Percentiles rank a stretch among this genome's conserved stretches.
phyloP scores from a whole-genome alignment of 768 basidiomycete species.

The Leucogyrophana mollusca region DNA sequence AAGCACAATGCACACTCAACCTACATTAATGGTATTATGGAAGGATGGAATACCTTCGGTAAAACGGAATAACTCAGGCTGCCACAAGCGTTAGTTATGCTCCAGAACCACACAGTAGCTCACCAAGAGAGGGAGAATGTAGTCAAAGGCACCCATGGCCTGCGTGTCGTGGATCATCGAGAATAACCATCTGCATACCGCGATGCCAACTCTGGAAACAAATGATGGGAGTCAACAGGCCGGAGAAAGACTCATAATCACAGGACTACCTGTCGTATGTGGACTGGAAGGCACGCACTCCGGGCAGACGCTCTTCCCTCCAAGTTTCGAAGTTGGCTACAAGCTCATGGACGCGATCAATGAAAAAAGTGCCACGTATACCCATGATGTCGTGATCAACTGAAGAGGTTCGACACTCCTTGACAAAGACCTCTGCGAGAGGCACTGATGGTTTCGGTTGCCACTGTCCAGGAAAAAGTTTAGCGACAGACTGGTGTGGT shows the following conservation, averaged over 20 bases:
- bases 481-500: background rate
- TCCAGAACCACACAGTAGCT: constrained; percentile 16
- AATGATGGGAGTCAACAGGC: background rate
- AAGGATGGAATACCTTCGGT: constrained; percentile 50
- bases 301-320: constrained; percentile 69
- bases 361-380: constrained; percentile 63
- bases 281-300: constrained; percentile 78
- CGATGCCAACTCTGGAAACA: constrained; percentile 52
- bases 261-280: constrained; percentile 73
- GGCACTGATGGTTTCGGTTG: constrained; percentile 61
- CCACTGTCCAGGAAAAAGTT: constrained; percentile 42
- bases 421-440: constrained; percentile 59
- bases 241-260: background rate
- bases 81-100: constrained; percentile 5
- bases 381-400: constrained; percentile 73
- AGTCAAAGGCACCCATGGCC: constrained; percentile 75
- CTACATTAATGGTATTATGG: background rate
- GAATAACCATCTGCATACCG: constrained; percentile 77
- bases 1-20: constrained; percentile 1
- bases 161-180: constrained; percentile 74
- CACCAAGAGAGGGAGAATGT: constrained; percentile 80
- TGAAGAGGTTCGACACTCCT: constrained; percentile 59
- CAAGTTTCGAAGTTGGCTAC: constrained; percentile 64
- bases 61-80: constrained; percentile 77
- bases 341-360: constrained; percentile 55